These are phyloP conservation scores for Brassica carinata DNA, from an alignment of 345 rosid genomes.

Conservation along the genomic window DNA sequence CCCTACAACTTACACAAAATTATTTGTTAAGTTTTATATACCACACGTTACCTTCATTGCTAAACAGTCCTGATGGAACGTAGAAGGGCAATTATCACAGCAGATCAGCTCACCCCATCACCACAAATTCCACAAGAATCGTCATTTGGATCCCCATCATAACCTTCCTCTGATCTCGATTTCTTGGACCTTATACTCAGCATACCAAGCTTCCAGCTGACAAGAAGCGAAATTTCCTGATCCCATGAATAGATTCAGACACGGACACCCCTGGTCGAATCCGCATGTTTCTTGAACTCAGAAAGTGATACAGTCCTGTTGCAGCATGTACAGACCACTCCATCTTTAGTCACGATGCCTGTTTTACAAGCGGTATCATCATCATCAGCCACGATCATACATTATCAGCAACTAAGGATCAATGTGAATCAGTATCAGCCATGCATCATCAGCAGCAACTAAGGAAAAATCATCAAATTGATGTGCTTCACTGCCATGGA, in stretches of 20 bases:
- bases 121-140: slow-evolving; percentile 97
- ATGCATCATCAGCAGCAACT: too few species aligned
- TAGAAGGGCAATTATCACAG: slow-evolving; percentile 93
- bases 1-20: too few species aligned
- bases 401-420: too few species aligned
- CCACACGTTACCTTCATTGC: slow-evolving; percentile 64
- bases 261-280: slow-evolving; percentile 62
- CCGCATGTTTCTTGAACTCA: slow-evolving; percentile 85
- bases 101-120: slow-evolving; percentile 93
- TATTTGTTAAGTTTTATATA: too few species aligned
- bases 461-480: too few species aligned
- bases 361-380: slow-evolving; percentile 61
- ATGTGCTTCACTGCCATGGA: too few species aligned
- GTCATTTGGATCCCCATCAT: slow-evolving; percentile 80
- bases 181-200: slow-evolving; percentile 75
- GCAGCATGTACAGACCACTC: slow-evolving; percentile 85
- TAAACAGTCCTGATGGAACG: slow-evolving; percentile 88
- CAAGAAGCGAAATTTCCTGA: slow-evolving; percentile 74
- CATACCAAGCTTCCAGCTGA: slow-evolving; percentile 89
- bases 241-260: slow-evolving; percentile 82
- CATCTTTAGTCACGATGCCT: slow-evolving; percentile 67
- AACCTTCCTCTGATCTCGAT: slow-evolving; percentile 47
- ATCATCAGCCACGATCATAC: too few species aligned
- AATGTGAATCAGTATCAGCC: too few species aligned
- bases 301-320: slow-evolving; percentile 63